Percentiles rank a stretch among this genome's conserved stretches.
phyloP scores from a whole-genome alignment of 2,329 filamentous ascomycete species.

The Neocucurbitaria cava region DNA sequence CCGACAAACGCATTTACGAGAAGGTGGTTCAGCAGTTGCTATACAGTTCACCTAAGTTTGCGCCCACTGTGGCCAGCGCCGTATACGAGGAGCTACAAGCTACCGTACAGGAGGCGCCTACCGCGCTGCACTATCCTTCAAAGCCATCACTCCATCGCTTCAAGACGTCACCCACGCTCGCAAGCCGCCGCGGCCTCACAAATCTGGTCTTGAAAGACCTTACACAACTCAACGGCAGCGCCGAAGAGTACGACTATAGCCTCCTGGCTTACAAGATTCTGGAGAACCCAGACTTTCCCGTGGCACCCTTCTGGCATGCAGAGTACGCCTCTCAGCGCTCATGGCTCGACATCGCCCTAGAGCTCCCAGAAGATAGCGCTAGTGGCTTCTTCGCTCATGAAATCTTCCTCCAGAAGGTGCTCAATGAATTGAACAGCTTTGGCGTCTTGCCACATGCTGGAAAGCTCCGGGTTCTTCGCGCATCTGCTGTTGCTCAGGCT shows the following conservation, averaged over 20 bases:
- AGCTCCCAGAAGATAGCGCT: neutral
- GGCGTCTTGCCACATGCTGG: neutral
- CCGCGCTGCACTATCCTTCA: neutral
- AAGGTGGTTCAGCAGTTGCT: neutral
- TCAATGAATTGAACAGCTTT: neutral
- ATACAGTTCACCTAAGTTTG: neutral
- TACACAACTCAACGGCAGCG: conserved; percentile 50
- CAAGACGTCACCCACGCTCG: neutral
- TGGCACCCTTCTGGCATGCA: neutral
- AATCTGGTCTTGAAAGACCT: conserved; percentile 56
- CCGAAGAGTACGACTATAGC: neutral
- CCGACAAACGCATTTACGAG: neutral
- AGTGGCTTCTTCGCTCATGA: neutral
- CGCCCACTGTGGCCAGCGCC: neutral
- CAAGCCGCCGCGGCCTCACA: neutral
- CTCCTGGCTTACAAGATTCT: neutral
- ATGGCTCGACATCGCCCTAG: neutral
- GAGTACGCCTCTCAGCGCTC: neutral
- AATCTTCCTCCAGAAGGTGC: neutral
- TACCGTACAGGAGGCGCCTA: neutral
- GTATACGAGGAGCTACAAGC: neutral
- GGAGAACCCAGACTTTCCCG: neutral
- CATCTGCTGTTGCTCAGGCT: neutral
- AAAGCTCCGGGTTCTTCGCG: neutral
- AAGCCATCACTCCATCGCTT: neutral